These are phyloP conservation scores for Bondarzewia mesenterica DNA, from an alignment of 1,284 basidiomycete species.

Conservation along the genomic window DNA sequence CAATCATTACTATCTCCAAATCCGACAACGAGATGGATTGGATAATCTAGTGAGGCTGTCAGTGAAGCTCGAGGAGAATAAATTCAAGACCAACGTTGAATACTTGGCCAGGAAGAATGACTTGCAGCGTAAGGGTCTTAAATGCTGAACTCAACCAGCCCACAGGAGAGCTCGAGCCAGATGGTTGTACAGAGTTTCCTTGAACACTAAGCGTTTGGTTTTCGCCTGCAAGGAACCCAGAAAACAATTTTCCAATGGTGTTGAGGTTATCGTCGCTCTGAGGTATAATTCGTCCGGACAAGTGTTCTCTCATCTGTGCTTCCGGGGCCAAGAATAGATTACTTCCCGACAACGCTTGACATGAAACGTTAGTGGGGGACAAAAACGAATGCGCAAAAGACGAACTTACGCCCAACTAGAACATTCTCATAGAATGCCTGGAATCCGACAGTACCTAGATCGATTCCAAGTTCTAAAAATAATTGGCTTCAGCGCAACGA, in stretches of 20 bases:
- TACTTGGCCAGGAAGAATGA: constrained; percentile 57
- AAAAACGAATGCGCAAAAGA: constrained; percentile 28
- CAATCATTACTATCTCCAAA: constrained; percentile 46
- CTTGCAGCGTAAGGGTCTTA: constrained; percentile 54
- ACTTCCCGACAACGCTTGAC: constrained; percentile 41
- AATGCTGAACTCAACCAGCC: constrained; percentile 68
- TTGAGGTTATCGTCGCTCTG: constrained; percentile 47
- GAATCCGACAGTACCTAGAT: constrained; percentile 65
- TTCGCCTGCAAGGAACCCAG: constrained; percentile 57
- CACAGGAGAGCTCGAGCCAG: constrained; percentile 40
- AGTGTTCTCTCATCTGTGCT: constrained; percentile 40
- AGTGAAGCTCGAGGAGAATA: not conserved
- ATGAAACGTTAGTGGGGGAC: not conserved
- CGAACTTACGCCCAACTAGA: constrained; percentile 51
- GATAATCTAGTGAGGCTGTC: constrained; percentile 39
- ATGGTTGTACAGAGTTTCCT: constrained; percentile 59
- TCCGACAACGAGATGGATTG: constrained; percentile 59
- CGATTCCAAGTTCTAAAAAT: constrained; percentile 57
- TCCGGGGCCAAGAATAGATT: constrained; percentile 47
- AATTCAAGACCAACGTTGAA: constrained; percentile 32
- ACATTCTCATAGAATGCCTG: constrained; percentile 48
- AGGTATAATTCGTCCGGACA: constrained; percentile 58
- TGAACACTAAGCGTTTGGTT: constrained; percentile 55
- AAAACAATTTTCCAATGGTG: constrained; percentile 59
- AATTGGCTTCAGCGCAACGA: constrained; percentile 10